A percentile compares a stretch with the other conserved stretches of the same genome.
phyloP scores from a whole-genome alignment of 768 basidiomycete species.

The Gelatoporia subvermispora region DNA sequence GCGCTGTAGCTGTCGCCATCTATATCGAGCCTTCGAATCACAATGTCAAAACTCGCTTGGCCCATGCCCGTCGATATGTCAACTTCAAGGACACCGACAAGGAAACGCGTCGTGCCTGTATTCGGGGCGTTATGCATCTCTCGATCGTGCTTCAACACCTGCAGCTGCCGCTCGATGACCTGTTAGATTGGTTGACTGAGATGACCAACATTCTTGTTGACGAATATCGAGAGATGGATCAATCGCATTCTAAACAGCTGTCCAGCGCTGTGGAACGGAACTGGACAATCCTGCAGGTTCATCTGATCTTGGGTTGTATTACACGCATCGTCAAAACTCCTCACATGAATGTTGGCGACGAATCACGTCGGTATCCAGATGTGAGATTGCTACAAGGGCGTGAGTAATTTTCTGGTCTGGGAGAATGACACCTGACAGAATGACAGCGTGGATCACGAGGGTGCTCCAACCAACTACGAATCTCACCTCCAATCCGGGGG shows the following conservation, averaged over 20 bases:
- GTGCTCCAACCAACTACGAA: conserved; percentile 45
- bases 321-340: conserved; percentile 44
- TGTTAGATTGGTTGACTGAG: conserved; percentile 60
- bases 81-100: conserved; percentile 61
- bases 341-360: conserved; percentile 32
- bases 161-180: conserved; percentile 41
- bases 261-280: conserved; percentile 8
- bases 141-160: conserved; percentile 57
- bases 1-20: conserved; percentile 64
- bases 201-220: conserved; percentile 50
- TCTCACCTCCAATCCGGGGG: conserved; percentile 34
- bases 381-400: conserved; percentile 51
- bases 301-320: conserved; percentile 52
- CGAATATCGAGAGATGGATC: conserved; percentile 41
- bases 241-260: conserved; percentile 14
- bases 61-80: conserved; percentile 64
- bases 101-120: conserved; percentile 60
- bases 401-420: conserved; percentile 25
- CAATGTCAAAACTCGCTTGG: conserved; percentile 47
- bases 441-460: conserved; percentile 51
- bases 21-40: conserved; percentile 54
- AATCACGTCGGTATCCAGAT: conserved; percentile 53
- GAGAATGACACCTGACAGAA: not conserved
- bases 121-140: conserved; percentile 72
- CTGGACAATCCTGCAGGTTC: conserved; percentile 36